phyloP scores from a whole-genome alignment of 305 asterid species.

The Galium porrigens region DNA sequence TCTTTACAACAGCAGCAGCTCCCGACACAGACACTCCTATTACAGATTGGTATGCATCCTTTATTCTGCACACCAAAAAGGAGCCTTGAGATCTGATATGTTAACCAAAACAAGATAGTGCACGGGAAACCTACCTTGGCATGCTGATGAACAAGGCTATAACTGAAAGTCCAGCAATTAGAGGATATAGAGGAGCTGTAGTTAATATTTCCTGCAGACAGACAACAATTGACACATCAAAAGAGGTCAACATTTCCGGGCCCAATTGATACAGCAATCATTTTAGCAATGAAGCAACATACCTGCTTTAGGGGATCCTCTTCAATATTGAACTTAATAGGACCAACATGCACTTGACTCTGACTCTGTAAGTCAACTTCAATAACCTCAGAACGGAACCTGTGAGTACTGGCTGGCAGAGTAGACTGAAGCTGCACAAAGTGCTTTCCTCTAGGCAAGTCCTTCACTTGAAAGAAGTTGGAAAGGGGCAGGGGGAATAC shows the following conservation, averaged over 20 bases:
- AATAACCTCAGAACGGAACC: conserved; percentile 56
- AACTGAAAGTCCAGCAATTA: conserved; percentile 56
- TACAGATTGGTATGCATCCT: conserved; percentile 50
- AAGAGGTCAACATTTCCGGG: neutral
- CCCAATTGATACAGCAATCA: neutral
- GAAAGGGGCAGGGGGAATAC: conserved; percentile 71
- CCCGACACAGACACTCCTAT: conserved; percentile 30
- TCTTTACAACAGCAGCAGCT: conserved; percentile 32
- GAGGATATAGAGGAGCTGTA: conserved; percentile 74
- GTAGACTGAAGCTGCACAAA: conserved; percentile 64
- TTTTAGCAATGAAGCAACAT: conserved; percentile 11
- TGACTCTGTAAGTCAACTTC: conserved; percentile 66
- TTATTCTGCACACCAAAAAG: conserved; percentile 34
- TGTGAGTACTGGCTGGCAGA: conserved; percentile 36
- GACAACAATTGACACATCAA: neutral
- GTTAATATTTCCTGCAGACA: conserved; percentile 54
- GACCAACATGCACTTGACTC: conserved; percentile 63
- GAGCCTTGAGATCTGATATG: neutral
- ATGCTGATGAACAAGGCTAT: conserved; percentile 63
- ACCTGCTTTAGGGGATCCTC: conserved; percentile 80
- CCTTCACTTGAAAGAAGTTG: conserved; percentile 86
- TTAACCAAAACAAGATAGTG: neutral
- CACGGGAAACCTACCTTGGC: conserved; percentile 49
- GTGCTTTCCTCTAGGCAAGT: conserved; percentile 73
- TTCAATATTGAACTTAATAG: conserved; percentile 45